phyloP scores from a whole-genome alignment of 495 filamentous ascomycete species.

The Apiosordaria backusii region DNA sequence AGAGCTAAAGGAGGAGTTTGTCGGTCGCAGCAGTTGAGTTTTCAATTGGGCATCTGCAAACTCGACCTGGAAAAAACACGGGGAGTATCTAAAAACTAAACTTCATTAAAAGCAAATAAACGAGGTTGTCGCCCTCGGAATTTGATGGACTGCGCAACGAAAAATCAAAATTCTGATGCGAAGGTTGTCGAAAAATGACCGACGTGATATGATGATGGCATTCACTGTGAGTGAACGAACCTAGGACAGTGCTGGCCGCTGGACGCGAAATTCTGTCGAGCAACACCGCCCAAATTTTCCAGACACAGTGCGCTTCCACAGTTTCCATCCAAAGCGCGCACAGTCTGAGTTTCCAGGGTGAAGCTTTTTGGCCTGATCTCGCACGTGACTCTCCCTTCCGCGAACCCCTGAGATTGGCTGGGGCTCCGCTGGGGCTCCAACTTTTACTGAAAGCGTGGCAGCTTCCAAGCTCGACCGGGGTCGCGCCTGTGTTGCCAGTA shows the following conservation, averaged over 20 bases:
- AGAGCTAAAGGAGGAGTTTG: not conserved
- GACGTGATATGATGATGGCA: not conserved
- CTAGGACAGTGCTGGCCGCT: no score
- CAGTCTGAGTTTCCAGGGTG: not conserved
- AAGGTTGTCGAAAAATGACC: not conserved
- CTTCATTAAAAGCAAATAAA: not conserved
- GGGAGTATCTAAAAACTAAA: not conserved
- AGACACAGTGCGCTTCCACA: not conserved
- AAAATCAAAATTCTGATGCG: not conserved
- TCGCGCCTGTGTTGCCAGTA: not conserved
- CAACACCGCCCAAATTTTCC: conserved; percentile 16
- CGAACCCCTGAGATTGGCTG: conserved; percentile 19
- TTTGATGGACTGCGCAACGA: not conserved
- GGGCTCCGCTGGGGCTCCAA: conserved; percentile 12
- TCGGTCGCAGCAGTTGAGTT: not conserved
- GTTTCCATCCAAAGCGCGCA: not conserved
- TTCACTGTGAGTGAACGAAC: not conserved
- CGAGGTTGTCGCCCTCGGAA: not conserved
- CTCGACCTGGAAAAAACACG: not conserved
- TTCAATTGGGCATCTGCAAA: conserved; percentile 1
- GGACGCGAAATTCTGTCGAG: conserved; percentile 12
- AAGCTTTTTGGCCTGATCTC: not conserved
- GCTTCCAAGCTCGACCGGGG: conserved; percentile 31
- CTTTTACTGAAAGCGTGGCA: conserved; percentile 47
- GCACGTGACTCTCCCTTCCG: conserved; percentile 27